phyloP scores from a whole-genome alignment of 805 yeast genomes.

The Kazachstania martiniae region DNA sequence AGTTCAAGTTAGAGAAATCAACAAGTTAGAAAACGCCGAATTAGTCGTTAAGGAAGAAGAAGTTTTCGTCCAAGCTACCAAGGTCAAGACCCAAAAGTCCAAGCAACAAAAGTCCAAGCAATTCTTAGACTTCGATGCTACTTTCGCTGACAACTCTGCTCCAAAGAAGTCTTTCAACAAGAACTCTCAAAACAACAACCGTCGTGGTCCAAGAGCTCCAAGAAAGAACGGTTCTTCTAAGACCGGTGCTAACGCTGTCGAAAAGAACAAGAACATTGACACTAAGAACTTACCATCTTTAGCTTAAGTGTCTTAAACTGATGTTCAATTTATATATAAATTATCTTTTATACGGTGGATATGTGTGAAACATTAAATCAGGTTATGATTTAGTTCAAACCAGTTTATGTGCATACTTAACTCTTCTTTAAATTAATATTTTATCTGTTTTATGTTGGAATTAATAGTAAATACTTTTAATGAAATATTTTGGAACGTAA shows the following conservation, averaged over 20 bases:
- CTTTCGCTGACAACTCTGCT: slow-evolving; percentile 50
- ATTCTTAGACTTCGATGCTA: slow-evolving; percentile 62
- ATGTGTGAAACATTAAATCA: no score
- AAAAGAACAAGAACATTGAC: slow-evolving; percentile 33
- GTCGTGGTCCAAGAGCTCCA: slow-evolving; percentile 20
- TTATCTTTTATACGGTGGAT: no score
- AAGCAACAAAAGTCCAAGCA: slow-evolving; percentile 79
- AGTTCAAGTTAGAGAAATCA: slow-evolving; percentile 28
- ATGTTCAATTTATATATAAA: no score
- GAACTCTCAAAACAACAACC: slow-evolving; percentile 16
- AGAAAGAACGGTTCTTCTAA: no score
- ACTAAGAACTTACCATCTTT: slow-evolving; percentile 71
- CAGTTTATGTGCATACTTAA: no score
- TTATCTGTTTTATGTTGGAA: no score
- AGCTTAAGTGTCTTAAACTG: no score
- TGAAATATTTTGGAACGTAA: no score
- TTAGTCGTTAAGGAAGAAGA: slow-evolving; percentile 56
- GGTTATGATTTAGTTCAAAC: no score
- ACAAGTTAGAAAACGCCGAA: slow-evolving; percentile 36
- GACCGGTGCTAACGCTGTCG: slow-evolving; percentile 19
- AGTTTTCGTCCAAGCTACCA: slow-evolving; percentile 47
- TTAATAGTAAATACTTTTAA: no score
- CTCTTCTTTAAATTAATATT: no score
- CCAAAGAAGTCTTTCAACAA: slow-evolving; percentile 13
- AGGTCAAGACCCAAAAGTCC: slow-evolving; percentile 54